Conservation (phyloP, 768 basidiomycete species). For the Leccinum broughii region DNA sequence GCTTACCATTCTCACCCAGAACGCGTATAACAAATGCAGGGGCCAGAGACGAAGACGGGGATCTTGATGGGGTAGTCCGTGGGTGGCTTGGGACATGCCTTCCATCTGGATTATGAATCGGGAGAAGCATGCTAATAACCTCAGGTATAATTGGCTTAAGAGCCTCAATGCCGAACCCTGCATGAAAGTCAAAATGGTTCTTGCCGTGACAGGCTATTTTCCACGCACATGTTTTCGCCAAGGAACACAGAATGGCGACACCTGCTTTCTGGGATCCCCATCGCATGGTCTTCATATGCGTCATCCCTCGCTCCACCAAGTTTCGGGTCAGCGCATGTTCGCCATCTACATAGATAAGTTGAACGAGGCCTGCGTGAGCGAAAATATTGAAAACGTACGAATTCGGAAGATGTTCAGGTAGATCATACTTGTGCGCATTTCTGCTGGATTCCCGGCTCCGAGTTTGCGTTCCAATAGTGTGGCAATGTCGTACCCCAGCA, state of each 20-base stretch:
- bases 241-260: slow-evolving; percentile 18
- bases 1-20: slow-evolving; percentile 14
- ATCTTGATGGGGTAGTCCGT: slow-evolving; percentile 1
- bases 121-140: slow-evolving; percentile 15
- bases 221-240: slow-evolving; percentile 17
- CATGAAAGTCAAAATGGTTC: background rate
- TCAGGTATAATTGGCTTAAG: slow-evolving; percentile 10
- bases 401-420: slow-evolving; percentile 14
- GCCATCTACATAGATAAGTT: slow-evolving; percentile 5
- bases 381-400: background rate
- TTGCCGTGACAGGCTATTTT: background rate
- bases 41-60: slow-evolving; percentile 12
- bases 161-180: slow-evolving; percentile 17
- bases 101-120: slow-evolving; percentile 1
- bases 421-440: slow-evolving; percentile 17
- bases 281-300: slow-evolving; percentile 3
- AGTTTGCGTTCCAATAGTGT: slow-evolving; percentile 13
- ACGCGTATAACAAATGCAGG: slow-evolving; percentile 19
- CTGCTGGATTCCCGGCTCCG: slow-evolving; percentile 11
- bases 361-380: background rate
- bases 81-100: background rate
- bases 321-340: slow-evolving; percentile 8
- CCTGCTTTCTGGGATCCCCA: slow-evolving; percentile 21
- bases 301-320: slow-evolving; percentile 17
- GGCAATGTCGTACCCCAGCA: slow-evolving; percentile 13